phyloP scores from a whole-genome alignment of 495 filamentous ascomycete species.

The Clohesyomyces aquaticus region DNA sequence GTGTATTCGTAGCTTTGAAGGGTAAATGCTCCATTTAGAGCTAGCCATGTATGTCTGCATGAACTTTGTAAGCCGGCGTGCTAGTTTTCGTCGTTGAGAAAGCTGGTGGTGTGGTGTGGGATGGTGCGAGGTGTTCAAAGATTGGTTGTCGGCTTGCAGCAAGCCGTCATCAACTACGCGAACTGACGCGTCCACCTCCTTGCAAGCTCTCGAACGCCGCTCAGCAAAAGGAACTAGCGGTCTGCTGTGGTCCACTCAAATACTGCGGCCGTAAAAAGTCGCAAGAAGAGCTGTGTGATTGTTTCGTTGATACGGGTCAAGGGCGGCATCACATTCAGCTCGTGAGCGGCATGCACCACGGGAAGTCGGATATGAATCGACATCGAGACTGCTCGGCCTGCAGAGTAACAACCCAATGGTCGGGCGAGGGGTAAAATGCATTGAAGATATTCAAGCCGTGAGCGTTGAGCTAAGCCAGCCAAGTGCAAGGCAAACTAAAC shows the following conservation, averaged over 20 bases:
- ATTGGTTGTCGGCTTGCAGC: no score
- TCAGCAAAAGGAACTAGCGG: conserved; percentile 7
- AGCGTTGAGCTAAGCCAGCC: neutral
- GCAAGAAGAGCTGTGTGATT: neutral
- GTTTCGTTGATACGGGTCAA: neutral
- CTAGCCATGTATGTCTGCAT: neutral
- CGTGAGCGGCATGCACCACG: neutral
- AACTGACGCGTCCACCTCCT: no score
- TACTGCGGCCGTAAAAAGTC: neutral
- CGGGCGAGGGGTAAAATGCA: neutral
- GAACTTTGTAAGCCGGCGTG: neutral
- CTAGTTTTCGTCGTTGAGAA: neutral
- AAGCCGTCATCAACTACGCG: no score
- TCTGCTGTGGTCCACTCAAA: neutral
- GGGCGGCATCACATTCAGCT: neutral
- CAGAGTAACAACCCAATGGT: neutral
- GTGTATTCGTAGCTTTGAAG: neutral
- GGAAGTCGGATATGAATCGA: neutral
- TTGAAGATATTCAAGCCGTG: neutral
- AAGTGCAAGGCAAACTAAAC: neutral
- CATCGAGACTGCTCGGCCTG: neutral
- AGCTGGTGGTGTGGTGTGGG: conserved; percentile 11
- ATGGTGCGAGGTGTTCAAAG: no score
- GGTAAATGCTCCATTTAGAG: neutral
- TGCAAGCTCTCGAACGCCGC: neutral